Evolutionary conservation across 768 basidiomycete genomes (phyloP).

Genomic region (Macrocybe gigantea): DNA sequence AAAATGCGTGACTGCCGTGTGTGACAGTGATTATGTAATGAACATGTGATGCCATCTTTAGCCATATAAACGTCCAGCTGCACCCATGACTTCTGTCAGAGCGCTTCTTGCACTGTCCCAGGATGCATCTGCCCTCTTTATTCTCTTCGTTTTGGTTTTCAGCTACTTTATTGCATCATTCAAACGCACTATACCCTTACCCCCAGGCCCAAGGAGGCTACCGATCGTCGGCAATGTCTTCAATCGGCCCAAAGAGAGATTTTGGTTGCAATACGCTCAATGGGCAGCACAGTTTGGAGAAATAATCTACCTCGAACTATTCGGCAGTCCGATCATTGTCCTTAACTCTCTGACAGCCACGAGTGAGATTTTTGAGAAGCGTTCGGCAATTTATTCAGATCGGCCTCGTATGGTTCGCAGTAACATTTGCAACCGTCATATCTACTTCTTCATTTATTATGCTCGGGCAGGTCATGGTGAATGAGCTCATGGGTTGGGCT

Average conservation of each 20-base stretch:
- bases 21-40: background rate
- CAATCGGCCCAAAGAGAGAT: slow-evolving; percentile 27
- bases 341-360: slow-evolving; percentile 28
- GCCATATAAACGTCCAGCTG: too few species aligned
- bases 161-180: too few species aligned
- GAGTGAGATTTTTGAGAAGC: slow-evolving; percentile 28
- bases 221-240: slow-evolving; percentile 34
- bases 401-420: slow-evolving; percentile 19
- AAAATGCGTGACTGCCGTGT: background rate
- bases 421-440: background rate
- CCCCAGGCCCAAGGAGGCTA: slow-evolving; percentile 30
- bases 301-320: slow-evolving; percentile 43
- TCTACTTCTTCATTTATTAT: too few species aligned
- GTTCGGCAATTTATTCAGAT: slow-evolving; percentile 8
- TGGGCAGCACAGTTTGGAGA: slow-evolving; percentile 48
- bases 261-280: slow-evolving; percentile 29
- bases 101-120: too few species aligned
- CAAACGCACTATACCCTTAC: slow-evolving; percentile 8
- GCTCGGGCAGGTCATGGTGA: slow-evolving; percentile 13
- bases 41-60: too few species aligned
- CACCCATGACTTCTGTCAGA: too few species aligned
- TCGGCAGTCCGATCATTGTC: slow-evolving; percentile 25
- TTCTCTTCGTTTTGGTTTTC: too few species aligned
- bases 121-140: too few species aligned
- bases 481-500: slow-evolving; percentile 10